Evolutionary conservation across 2,329 filamentous ascomycete genomes (phyloP), one percentile per base, ranked within the genome.

Genomic region (Fusarium succisae): DNA sequence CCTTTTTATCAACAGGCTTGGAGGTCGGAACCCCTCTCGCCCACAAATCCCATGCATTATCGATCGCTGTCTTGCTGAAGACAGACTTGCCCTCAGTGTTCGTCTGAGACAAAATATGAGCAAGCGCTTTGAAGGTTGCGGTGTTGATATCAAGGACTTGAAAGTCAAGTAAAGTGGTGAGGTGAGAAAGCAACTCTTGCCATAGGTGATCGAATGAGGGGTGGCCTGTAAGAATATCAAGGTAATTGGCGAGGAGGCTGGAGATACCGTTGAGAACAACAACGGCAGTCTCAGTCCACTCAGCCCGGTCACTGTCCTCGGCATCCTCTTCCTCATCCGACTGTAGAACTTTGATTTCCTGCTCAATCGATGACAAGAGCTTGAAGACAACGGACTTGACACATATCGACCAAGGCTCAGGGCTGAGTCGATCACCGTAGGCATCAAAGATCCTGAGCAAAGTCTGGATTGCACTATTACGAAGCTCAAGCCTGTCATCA

Each of bases 401-500:
- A 76, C 95, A 96, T 35, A 96, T 87, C 54, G 92, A 91, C 95
- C 95, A 98, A 1, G 93, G 92, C 78, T 93, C 90, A 0, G 94
- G 87, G 45, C 89, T 91, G 9, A 98, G 86, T 60, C 93, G 92
- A 74, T 95, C 93, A 17, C 94, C 94, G 72, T 97, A 97, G 3
- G 94, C 95, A 80, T 98, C 95, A 72, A 98, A 95, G 26, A 98
- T 98, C 51, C 95, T 90, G 63, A 98, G 88, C 8, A 98, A 85
- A 0, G 96, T 98, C 81, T 98, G 96, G 28, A 98, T 93, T 3
- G 95, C 94, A 85, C 93, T 95, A 77, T 96, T 96, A 48, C 94
- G 89, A 48, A 96, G 86, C 79, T 97, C 94, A 6, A 93, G 84
- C 53, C 93, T 88, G 43, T 91, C 88, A 77, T 95, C 92, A 3